Evolutionary conservation across 192 early-diverging fungal species (phyloP).

Genomic region (Coemansia sp.): DNA sequence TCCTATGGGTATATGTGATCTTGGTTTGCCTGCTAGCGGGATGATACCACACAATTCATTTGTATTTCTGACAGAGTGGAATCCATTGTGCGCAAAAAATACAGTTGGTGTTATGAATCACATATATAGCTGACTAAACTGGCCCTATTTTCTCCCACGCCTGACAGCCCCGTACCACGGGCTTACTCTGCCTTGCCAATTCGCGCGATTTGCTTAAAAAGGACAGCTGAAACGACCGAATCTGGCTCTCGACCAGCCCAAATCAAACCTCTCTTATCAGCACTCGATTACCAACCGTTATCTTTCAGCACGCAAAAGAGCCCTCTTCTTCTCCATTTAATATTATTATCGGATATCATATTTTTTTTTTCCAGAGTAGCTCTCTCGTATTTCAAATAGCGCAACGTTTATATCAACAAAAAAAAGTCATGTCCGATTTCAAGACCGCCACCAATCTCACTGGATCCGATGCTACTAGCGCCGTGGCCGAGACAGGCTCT

Average conservation of each 20-base stretch:
- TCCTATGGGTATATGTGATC: neutral
- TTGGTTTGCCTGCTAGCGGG: neutral
- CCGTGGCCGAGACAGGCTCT: slow-evolving; percentile 20
- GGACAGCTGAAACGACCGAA: neutral
- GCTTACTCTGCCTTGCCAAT: neutral
- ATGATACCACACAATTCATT: slow-evolving; percentile 3
- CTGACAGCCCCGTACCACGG: neutral
- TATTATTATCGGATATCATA: neutral
- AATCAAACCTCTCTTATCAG: neutral
- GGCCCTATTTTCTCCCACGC: neutral
- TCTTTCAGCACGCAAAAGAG: neutral
- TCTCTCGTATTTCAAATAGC: neutral
- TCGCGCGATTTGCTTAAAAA: neutral
- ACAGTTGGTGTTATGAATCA: neutral
- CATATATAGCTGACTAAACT: neutral
- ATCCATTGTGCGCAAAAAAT: neutral
- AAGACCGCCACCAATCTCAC: slow-evolving; percentile 63
- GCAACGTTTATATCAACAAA: neutral
- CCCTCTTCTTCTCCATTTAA: neutral
- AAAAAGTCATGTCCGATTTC: slow-evolving; percentile 25
- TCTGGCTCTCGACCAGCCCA: neutral
- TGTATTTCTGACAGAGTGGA: slow-evolving; percentile 2
- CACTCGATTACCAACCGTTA: neutral
- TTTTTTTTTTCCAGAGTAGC: neutral
- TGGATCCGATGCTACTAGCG: slow-evolving; percentile 18